Evolutionary conservation across 371 early-diverging fungal species (phyloP).

Genomic region (Mucor velutinosus): DNA sequence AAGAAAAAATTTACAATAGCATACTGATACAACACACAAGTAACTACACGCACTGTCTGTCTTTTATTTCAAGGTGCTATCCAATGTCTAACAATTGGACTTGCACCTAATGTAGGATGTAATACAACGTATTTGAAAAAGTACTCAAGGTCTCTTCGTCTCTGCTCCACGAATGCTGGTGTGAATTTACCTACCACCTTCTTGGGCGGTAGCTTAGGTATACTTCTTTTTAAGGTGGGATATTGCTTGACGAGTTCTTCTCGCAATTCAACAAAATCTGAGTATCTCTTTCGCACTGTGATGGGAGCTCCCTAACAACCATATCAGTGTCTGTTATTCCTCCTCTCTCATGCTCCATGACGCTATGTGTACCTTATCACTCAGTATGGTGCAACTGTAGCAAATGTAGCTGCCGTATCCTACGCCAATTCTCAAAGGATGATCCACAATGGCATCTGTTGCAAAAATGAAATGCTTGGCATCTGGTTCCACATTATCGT

Average conservation of each 20-base stretch:
- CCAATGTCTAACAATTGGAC: conserved; percentile 47
- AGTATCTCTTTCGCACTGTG: conserved; percentile 54
- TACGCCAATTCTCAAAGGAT: conserved; percentile 50
- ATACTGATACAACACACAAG: neutral
- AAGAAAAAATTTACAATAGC: conserved; percentile 3
- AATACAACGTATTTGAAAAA: conserved; percentile 58
- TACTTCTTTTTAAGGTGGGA: conserved; percentile 42
- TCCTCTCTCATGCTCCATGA: too few relatives aligned
- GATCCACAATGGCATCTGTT: conserved; percentile 51
- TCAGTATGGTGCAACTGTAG: conserved; percentile 56
- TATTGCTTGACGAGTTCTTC: conserved; percentile 42
- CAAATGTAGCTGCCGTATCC: conserved; percentile 58
- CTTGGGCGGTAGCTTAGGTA: conserved; percentile 61
- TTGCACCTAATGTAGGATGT: conserved; percentile 54
- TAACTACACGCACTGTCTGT: neutral
- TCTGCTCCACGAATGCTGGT: conserved; percentile 55
- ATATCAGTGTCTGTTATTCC: neutral
- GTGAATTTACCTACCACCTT: conserved; percentile 57
- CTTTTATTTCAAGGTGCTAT: conserved; percentile 37
- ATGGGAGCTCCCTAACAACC: conserved; percentile 41
- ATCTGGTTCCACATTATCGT: conserved; percentile 25
- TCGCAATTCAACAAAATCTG: conserved; percentile 58
- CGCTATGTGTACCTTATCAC: conserved; percentile 41
- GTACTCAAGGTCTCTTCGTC: conserved; percentile 59
- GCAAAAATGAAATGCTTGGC: conserved; percentile 42